These are phyloP conservation scores for Huntiella abstrusa DNA, from an alignment of 2,329 filamentous ascomycete species.

Conservation along the genomic window DNA sequence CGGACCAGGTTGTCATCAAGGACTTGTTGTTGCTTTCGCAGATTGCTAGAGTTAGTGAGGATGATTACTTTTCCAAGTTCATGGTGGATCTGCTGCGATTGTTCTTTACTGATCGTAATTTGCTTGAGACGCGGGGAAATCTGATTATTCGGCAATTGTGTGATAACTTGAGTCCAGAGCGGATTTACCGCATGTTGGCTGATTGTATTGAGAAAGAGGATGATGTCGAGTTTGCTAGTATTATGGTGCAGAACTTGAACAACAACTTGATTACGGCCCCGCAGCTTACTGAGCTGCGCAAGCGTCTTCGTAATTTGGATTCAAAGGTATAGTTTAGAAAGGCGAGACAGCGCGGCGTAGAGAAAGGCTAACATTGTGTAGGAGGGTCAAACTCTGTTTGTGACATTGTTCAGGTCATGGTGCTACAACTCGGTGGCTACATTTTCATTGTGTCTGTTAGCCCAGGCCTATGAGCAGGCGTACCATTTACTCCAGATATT, in stretches of 20 bases:
- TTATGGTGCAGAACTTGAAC: conserved; percentile 98
- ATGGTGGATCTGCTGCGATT: conserved; percentile 94
- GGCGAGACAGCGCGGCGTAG: not conserved
- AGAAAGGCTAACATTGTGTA: conserved; percentile 17
- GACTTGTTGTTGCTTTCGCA: conserved; percentile 87
- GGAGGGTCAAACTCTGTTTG: conserved; percentile 92
- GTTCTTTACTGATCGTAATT: conserved; percentile 80
- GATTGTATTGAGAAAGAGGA: conserved; percentile 97
- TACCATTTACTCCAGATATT: conserved; percentile 94
- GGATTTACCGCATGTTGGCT: conserved; percentile 86
- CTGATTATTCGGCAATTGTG: conserved; percentile 92
- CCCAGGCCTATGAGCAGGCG: conserved; percentile 94
- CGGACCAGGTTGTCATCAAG: conserved; percentile 87
- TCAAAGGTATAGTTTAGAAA: conserved; percentile 37
- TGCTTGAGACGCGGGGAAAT: conserved; percentile 84
- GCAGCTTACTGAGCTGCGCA: conserved; percentile 76
- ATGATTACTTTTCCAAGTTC: conserved; percentile 93
- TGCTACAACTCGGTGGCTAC: conserved; percentile 97
- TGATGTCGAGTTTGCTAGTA: conserved; percentile 94
- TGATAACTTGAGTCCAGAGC: conserved; percentile 76
- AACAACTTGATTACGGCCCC: conserved; percentile 98
- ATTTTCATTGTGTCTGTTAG: conserved; percentile 85
- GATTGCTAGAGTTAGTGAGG: conserved; percentile 89
- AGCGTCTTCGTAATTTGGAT: conserved; percentile 76
- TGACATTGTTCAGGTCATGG: conserved; percentile 88